A percentile compares a stretch with the other conserved stretches of the same genome.
Conservation (phyloP, 192 early-diverging fungal species). For the Podila horticola region DNA sequence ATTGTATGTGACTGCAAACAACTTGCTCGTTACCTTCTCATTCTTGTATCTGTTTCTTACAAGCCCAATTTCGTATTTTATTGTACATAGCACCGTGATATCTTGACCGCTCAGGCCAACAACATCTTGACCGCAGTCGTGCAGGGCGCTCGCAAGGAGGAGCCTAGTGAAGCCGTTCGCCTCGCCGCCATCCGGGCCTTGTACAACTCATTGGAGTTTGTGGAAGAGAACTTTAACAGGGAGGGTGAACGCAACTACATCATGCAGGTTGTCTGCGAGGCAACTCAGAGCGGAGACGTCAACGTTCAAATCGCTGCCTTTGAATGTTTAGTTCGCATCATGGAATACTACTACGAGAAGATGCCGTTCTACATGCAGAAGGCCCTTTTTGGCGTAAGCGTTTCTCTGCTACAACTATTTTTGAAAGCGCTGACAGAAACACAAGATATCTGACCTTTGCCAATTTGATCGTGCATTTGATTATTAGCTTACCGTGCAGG, state of each 20-base stretch:
- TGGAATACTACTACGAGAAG: slow-evolving; percentile 96
- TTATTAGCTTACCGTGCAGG: slow-evolving; percentile 82
- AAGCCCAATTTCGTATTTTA: not conserved
- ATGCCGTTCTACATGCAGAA: slow-evolving; percentile 98
- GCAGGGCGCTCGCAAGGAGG: slow-evolving; percentile 94
- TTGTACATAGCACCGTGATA: slow-evolving; percentile 73
- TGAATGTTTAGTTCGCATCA: slow-evolving; percentile 97
- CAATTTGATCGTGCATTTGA: slow-evolving; percentile 7
- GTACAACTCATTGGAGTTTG: slow-evolving; percentile 96
- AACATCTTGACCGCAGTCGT: slow-evolving; percentile 94
- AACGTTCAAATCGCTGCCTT: slow-evolving; percentile 89
- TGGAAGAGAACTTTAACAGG: slow-evolving; percentile 91
- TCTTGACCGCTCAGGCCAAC: slow-evolving; percentile 86
- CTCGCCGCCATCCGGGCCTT: slow-evolving; percentile 90
- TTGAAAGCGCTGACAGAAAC: not conserved
- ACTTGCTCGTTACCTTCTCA: not conserved
- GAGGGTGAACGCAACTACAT: slow-evolving; percentile 98
- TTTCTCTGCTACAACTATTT: not conserved
- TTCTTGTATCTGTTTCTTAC: not conserved
- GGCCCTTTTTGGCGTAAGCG: slow-evolving; percentile 88
- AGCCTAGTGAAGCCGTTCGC: slow-evolving; percentile 88
- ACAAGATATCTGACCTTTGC: not conserved
- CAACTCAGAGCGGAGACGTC: slow-evolving; percentile 80
- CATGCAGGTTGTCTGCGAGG: slow-evolving; percentile 99
- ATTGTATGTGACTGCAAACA: slow-evolving; percentile 67